Evolutionary conservation across 2,329 filamentous ascomycete genomes (phyloP).

Genomic region (Trichophyton simii): DNA sequence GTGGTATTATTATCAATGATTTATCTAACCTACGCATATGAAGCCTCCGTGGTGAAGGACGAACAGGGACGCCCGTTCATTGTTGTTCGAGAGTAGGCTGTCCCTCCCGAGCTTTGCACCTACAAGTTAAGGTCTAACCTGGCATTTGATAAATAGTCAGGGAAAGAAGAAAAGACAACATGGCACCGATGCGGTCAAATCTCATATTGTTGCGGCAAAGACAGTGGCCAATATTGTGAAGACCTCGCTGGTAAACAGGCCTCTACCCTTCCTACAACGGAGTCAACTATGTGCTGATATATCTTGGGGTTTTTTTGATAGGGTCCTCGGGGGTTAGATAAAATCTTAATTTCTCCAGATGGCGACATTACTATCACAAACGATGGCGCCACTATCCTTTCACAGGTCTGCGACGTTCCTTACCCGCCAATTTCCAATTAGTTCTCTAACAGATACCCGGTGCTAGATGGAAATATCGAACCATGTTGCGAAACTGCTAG

Average conservation of each 20-base stretch:
- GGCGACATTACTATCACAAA: slow-evolving; percentile 99
- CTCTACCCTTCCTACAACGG: slow-evolving; percentile 1
- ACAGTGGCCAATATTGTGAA: slow-evolving; percentile 97
- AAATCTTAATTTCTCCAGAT: slow-evolving; percentile 96
- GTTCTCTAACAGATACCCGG: slow-evolving; percentile 3
- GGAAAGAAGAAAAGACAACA: slow-evolving; percentile 96
- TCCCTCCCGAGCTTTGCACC: not conserved
- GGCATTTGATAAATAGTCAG: slow-evolving; percentile 48
- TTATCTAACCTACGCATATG: slow-evolving; percentile 12
- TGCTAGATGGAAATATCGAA: slow-evolving; percentile 92
- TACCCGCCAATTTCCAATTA: not conserved
- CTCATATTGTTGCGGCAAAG: slow-evolving; percentile 90
- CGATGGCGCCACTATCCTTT: slow-evolving; percentile 92
- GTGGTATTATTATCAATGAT: not conserved
- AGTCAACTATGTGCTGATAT: not conserved
- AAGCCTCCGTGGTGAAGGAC: slow-evolving; percentile 77
- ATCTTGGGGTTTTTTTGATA: slow-evolving; percentile 17
- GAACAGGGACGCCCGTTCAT: slow-evolving; percentile 96
- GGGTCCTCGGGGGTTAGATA: slow-evolving; percentile 91
- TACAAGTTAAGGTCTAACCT: slow-evolving; percentile 6
- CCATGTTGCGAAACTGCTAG: slow-evolving; percentile 91
- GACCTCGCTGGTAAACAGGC: slow-evolving; percentile 58
- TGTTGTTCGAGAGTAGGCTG: slow-evolving; percentile 75
- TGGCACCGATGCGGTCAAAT: slow-evolving; percentile 94
- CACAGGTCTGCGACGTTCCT: slow-evolving; percentile 41